Evolutionary conservation across 371 early-diverging fungal species (phyloP).

Genomic region (Syncephalastrum racemosum): DNA sequence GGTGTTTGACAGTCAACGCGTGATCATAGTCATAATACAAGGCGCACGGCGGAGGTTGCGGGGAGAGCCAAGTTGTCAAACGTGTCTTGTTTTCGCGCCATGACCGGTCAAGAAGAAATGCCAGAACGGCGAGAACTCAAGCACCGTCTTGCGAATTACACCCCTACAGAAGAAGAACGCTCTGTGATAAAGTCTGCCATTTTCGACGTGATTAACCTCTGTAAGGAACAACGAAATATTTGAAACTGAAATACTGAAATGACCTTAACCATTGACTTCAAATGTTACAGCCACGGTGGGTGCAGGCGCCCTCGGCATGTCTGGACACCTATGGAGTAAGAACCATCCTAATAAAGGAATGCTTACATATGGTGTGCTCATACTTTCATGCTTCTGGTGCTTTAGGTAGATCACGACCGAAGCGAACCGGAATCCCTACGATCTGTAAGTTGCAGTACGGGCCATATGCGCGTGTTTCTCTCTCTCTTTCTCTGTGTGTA

Average conservation of each 20-base stretch:
- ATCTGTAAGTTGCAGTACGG: constrained; percentile 26
- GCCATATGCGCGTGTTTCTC: too few relatives aligned
- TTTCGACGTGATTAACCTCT: constrained; percentile 32
- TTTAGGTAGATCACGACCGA: constrained; percentile 19
- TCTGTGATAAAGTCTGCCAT: constrained; percentile 36
- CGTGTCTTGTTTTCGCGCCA: too few relatives aligned
- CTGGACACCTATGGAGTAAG: constrained; percentile 38
- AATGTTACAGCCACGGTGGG: constrained; percentile 31
- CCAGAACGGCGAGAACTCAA: constrained; percentile 30
- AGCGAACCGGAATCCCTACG: constrained; percentile 29
- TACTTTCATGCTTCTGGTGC: neutral
- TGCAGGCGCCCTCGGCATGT: constrained; percentile 41
- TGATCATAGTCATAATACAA: too few relatives aligned
- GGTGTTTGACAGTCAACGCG: too few relatives aligned
- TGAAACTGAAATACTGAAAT: neutral
- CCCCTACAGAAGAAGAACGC: constrained; percentile 30
- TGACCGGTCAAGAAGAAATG: constrained; percentile 12
- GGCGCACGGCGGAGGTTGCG: too few relatives aligned
- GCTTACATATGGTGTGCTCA: neutral
- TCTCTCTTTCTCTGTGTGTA: neutral
- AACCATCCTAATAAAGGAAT: neutral
- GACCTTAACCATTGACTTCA: neutral
- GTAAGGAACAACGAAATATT: constrained; percentile 17
- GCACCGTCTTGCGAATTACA: constrained; percentile 25
- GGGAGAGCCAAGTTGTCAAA: too few relatives aligned